Percentiles rank a stretch among this genome's conserved stretches.
These are phyloP conservation scores for Trichoderma sp. DNA, from an alignment of 2,329 filamentous ascomycete species.

Conservation along the genomic window DNA sequence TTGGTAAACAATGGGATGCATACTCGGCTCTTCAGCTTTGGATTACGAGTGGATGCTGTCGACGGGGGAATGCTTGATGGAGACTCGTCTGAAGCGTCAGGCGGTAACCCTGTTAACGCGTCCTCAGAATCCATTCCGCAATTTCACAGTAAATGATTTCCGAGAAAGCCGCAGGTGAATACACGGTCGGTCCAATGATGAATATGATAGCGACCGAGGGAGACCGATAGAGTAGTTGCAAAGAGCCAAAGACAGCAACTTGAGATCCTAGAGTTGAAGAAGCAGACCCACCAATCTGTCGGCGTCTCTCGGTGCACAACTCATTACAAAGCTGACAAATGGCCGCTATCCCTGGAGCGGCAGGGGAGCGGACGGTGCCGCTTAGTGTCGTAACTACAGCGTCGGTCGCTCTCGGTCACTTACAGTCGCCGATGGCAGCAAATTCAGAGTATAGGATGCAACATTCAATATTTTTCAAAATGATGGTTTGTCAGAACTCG, in stretches of 20 bases:
- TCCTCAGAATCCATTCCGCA: not conserved
- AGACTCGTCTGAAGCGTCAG: not conserved
- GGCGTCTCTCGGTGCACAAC: constrained; percentile 6
- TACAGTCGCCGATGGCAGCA: not conserved
- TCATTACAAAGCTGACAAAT: constrained; percentile 1
- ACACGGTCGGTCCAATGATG: not conserved
- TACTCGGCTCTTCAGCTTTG: constrained; percentile 3
- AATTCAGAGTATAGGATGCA: not conserved
- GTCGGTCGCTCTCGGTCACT: constrained; percentile 6
- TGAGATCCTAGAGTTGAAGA: not conserved
- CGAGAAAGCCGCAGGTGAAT: not conserved
- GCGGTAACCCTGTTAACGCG: not conserved
- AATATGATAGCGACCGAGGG: not conserved
- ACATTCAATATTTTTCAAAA: not conserved
- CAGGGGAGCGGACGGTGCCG: not conserved
- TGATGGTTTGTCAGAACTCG: not conserved
- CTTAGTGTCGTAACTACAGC: not conserved
- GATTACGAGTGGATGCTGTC: not conserved
- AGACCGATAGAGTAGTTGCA: not conserved
- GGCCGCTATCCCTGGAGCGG: not conserved
- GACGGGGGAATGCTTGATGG: not conserved
- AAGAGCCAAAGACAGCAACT: too few species aligned
- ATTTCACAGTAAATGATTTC: too few species aligned
- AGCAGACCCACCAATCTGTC: not conserved
- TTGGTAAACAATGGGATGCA: not conserved